Evolutionary conservation across 169 alveolate genomes (phyloP), one percentile per base, ranked within the genome.

Genomic region (Blepharisma undulans): DNA sequence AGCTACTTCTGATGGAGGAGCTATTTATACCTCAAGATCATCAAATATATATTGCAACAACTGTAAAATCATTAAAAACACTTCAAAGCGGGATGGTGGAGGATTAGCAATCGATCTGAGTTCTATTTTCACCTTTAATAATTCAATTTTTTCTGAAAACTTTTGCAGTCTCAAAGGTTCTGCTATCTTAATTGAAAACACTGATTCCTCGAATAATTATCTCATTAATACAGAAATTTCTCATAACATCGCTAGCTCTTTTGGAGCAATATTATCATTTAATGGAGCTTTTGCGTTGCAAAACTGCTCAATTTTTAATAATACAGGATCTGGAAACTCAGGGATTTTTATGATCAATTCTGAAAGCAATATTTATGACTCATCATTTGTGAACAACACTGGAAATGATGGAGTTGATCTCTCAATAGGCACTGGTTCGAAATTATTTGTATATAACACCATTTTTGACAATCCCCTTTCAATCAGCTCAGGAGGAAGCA

Each of bases 1-100:
- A 76, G 84, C 84, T 76, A 76, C 84, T 76, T 18, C 21, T 18
- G 29, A 76, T 18, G 84, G 84, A 22, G 84, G 84, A 76, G 84
- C 84, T 14, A 22, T 76, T 76, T 76, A 22, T 18, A 66, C 25
- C 76, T 18, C 76, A 66, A 16, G 16, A 21, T 16, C 76, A 18
- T 66, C 76, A 66, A 66, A 16, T 66, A 66, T 21, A 66, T 18
- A 16, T 66, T 21, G 25, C n/a, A n/a, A n/a, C n/a, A n/a, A n/a
- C n/a, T n/a, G n/a, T n/a, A n/a, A n/a, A n/a, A n/a, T n/a, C n/a
- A n/a, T n/a, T n/a, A n/a, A n/a, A n/a, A 66, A 66, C 19, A 66
- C 76, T 16, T 16, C 76, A 19, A 66, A 66, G 76, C 19, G 16
- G 16, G 19, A 66, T 16, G 76, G 76, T 16, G 76, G 76, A 66